A percentile compares a stretch with the other conserved stretches of the same genome.
phyloP scores from a whole-genome alignment of 73 alveolate genomes.

The Paramecium octaurelia region DNA sequence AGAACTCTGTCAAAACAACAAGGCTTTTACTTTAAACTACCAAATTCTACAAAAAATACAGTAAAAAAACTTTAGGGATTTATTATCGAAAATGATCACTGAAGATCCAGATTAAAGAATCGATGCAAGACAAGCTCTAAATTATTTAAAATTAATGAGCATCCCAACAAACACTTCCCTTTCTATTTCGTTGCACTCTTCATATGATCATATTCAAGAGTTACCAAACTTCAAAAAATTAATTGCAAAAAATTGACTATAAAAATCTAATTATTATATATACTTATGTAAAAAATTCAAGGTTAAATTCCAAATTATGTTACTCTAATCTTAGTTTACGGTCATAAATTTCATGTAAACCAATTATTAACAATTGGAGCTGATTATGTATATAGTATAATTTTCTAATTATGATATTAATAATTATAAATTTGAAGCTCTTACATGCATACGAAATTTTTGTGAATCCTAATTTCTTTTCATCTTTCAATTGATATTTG shows the following conservation, averaged over 20 bases:
- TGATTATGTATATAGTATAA: no score
- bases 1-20: not conserved
- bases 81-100: not conserved
- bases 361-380: no score
- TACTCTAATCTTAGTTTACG: no score
- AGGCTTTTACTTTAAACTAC: not conserved
- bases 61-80: not conserved
- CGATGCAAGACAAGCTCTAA: not conserved
- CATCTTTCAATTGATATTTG: no score
- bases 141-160: not conserved
- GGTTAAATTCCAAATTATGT: not conserved
- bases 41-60: not conserved
- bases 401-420: no score
- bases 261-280: not conserved
- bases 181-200: not conserved
- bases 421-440: no score
- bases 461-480: no score
- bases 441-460: no score
- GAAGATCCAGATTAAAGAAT: not conserved
- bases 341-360: no score
- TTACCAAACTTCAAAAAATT: not conserved
- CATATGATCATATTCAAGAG: not conserved
- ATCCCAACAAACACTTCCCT: not conserved
- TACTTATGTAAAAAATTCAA: not conserved
- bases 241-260: not conserved